Evolutionary conservation across 208 protist genomes (phyloP).

Genomic region (Crithidia bombi): DNA sequence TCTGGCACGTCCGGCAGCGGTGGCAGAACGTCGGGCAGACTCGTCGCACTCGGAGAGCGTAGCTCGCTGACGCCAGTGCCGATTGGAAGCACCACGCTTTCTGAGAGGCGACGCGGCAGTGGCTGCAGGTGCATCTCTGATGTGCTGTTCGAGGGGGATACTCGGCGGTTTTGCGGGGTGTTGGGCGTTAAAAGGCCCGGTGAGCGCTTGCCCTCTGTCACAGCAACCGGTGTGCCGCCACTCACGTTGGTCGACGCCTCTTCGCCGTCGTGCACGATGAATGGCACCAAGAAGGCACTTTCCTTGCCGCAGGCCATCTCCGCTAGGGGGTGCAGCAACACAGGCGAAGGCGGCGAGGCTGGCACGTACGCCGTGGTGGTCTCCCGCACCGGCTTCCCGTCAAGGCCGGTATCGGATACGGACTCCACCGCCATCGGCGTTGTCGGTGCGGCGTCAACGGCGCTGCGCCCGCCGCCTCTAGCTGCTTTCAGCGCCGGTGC

Average conservation of each 20-base stretch:
- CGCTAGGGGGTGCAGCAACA: background rate
- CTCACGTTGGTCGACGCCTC: background rate
- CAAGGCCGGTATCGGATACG: constrained; percentile 6
- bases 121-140: constrained; percentile 8
- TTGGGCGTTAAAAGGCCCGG: background rate
- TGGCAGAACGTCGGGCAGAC: constrained; percentile 5
- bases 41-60: background rate
- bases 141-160: background rate
- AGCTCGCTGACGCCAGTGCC: background rate
- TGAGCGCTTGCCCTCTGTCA: background rate
- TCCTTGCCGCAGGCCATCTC: background rate
- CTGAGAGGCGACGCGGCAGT: constrained; percentile 10
- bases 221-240: background rate
- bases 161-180: background rate
- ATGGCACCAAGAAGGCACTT: background rate
- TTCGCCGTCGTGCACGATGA: background rate
- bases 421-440: constrained; percentile 11
- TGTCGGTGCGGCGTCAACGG: background rate
- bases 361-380: background rate
- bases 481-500: too few relatives aligned
- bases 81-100: background rate
- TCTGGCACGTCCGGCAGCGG: background rate
- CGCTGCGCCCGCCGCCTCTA: background rate
- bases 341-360: background rate
- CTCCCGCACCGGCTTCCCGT: background rate